Evolutionary conservation across 208 protist genomes (phyloP).

Genomic region (Trypanosoma conorhini): DNA sequence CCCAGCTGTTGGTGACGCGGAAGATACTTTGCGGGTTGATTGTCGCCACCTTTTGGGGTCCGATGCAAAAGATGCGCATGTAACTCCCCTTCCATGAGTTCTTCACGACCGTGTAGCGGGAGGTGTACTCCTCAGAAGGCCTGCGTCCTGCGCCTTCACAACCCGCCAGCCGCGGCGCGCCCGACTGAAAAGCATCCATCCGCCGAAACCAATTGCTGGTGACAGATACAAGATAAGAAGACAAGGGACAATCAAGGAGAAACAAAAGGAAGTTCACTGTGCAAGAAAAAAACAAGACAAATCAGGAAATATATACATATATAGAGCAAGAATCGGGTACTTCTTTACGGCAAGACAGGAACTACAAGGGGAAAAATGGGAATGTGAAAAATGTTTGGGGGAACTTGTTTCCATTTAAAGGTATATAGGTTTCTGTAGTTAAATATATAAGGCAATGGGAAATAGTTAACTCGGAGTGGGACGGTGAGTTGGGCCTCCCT

Average conservation of each 20-base stretch:
- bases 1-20: conserved; percentile 84
- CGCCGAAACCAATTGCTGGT: background rate
- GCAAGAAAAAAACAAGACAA: conserved; percentile 5
- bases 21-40: conserved; percentile 72
- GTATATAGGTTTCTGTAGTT: background rate
- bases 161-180: conserved; percentile 5
- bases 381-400: background rate
- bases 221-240: no score
- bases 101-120: conserved; percentile 82
- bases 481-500: background rate
- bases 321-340: background rate
- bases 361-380: no score
- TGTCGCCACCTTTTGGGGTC: conserved; percentile 54
- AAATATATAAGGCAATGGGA: background rate
- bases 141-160: background rate
- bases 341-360: background rate
- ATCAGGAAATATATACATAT: background rate
- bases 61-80: conserved; percentile 83
- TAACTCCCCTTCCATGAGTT: conserved; percentile 89
- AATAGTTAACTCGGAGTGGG: background rate
- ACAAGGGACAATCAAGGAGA: background rate
- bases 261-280: background rate
- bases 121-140: conserved; percentile 42
- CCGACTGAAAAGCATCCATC: conserved; percentile 14
- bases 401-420: conserved; percentile 1